phyloP scores from a whole-genome alignment of 768 basidiomycete genomes.

The Coprinopsis strossmayeri region DNA sequence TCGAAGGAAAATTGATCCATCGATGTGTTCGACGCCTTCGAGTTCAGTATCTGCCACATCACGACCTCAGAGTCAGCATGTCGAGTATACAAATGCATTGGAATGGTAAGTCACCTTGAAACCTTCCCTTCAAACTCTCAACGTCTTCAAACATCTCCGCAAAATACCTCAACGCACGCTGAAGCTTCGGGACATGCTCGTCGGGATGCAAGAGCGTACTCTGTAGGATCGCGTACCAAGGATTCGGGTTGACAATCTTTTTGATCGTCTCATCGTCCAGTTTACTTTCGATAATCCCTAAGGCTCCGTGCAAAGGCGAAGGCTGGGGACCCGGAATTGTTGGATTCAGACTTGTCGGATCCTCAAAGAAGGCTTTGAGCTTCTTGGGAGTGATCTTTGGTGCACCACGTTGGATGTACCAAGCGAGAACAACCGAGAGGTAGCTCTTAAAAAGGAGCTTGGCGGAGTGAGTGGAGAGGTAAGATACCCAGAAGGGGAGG shows the following conservation, averaged over 20 bases:
- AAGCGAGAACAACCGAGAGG: not conserved
- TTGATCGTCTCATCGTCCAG: no score
- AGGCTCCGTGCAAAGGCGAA: not conserved
- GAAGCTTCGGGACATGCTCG: slow-evolving; percentile 42
- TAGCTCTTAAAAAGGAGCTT: not conserved
- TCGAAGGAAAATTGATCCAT: slow-evolving; percentile 56
- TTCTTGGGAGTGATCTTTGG: not conserved
- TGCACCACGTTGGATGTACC: not conserved
- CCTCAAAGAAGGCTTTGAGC: slow-evolving; percentile 7
- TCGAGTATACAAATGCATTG: not conserved
- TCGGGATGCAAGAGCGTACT: slow-evolving; percentile 48
- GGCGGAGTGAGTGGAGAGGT: not conserved
- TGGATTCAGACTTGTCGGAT: not conserved
- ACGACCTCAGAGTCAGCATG: not conserved
- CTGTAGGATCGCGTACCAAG: slow-evolving; percentile 51
- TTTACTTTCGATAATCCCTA: not conserved
- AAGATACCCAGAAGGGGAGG: not conserved
- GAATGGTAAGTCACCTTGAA: not conserved
- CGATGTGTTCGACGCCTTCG: slow-evolving; percentile 38
- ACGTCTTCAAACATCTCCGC: slow-evolving; percentile 15
- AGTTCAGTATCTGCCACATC: slow-evolving; percentile 31
- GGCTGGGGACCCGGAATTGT: not conserved
- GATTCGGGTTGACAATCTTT: slow-evolving; percentile 46
- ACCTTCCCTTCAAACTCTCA: slow-evolving; percentile 9
- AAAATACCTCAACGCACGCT: slow-evolving; percentile 48